Conservation (phyloP, 129 eudicot genomes). For the Gnaphalium uliginosum region DNA sequence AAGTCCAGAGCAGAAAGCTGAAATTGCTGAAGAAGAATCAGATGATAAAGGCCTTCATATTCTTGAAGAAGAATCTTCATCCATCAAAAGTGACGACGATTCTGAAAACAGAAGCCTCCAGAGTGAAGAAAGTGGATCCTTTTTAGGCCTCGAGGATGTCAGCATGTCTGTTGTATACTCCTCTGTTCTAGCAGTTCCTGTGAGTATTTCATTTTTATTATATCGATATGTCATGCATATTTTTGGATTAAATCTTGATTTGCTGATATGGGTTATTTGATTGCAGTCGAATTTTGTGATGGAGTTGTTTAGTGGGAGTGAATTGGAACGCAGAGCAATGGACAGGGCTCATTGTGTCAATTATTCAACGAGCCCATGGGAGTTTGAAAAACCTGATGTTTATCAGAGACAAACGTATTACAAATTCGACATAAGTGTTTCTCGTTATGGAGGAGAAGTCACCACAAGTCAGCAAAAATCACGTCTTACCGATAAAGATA, state of each 20-base stretch:
- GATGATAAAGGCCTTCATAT: conserved; percentile 52
- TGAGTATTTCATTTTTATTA: conserved; percentile 40
- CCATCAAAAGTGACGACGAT: conserved; percentile 59
- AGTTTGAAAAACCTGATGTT: conserved; percentile 74
- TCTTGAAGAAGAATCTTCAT: conserved; percentile 63
- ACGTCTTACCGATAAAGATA: conserved; percentile 65
- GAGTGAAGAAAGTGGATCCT: conserved; percentile 85
- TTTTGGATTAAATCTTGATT: not conserved
- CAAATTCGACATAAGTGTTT: conserved; percentile 66
- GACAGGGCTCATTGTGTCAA: conserved; percentile 86
- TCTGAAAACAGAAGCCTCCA: conserved; percentile 56
- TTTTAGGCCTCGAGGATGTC: conserved; percentile 74
- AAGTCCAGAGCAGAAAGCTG: conserved; percentile 92
- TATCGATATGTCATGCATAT: not conserved
- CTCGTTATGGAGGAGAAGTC: conserved; percentile 91
- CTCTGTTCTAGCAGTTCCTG: conserved; percentile 79
- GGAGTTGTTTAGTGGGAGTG: conserved; percentile 87
- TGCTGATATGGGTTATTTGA: conserved; percentile 11
- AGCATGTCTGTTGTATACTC: conserved; percentile 68
- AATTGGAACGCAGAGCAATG: conserved; percentile 74
- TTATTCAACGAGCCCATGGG: conserved; percentile 91
- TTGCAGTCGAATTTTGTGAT: conserved; percentile 74
- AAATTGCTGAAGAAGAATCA: conserved; percentile 73
- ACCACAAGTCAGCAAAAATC: conserved; percentile 90
- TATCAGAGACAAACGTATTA: conserved; percentile 83